Conservation (phyloP, 179 eudicot species). For the Sideroxylon spinosum region DNA sequence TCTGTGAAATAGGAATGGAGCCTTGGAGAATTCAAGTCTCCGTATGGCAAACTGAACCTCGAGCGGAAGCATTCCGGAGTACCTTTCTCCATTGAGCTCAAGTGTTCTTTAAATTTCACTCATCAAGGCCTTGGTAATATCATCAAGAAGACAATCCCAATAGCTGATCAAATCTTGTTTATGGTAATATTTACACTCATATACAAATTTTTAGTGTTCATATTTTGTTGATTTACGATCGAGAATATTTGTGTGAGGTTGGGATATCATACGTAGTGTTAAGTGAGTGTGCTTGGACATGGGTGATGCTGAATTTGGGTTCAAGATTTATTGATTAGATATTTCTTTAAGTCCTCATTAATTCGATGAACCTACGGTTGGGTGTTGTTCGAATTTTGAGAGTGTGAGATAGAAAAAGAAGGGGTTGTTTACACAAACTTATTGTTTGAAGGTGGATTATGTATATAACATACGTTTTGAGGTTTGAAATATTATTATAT, state of each 20-base stretch:
- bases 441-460: too few species aligned
- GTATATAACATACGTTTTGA: background rate
- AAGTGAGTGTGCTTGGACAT: background rate
- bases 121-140: background rate
- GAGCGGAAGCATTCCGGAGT: constrained; percentile 14
- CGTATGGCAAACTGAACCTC: constrained; percentile 13
- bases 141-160: constrained; percentile 15
- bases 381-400: background rate
- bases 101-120: constrained; percentile 15
- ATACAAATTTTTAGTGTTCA: background rate
- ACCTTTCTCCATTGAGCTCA: constrained; percentile 26
- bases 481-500: background rate
- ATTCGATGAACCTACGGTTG: constrained; percentile 2
- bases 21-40: constrained; percentile 22
- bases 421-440: background rate
- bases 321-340: background rate
- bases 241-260: background rate
- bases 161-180: constrained; percentile 25
- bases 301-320: background rate
- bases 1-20: constrained; percentile 24
- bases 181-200: background rate
- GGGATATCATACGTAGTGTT: background rate
- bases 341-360: too few species aligned
- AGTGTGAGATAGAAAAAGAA: background rate
- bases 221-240: background rate